Percentiles rank a stretch among this genome's conserved stretches.
These are phyloP conservation scores for Serendipita sp. DNA, from an alignment of 768 basidiomycete genomes.

Conservation along the genomic window DNA sequence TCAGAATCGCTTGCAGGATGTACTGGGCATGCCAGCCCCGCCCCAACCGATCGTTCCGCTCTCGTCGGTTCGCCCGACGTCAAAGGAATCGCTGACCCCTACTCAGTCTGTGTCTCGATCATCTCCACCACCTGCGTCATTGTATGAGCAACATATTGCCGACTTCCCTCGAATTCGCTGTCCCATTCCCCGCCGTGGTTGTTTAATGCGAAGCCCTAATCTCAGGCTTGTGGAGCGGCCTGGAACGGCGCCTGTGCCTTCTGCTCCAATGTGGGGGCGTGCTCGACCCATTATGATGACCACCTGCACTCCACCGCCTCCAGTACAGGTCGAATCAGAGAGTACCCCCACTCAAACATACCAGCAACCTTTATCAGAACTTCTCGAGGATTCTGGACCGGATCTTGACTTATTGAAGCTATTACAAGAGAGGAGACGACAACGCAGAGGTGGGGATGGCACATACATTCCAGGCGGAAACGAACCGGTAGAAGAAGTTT, in stretches of 20 bases:
- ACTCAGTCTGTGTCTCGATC: too few species aligned
- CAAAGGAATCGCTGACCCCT: too few species aligned
- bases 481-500: too few species aligned
- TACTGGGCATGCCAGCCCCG: neutral
- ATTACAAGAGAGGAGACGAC: too few species aligned
- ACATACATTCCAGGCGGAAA: too few species aligned
- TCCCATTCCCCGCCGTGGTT: neutral
- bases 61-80: neutral
- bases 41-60: neutral
- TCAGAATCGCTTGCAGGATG: slow-evolving; percentile 1
- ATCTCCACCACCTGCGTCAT: neutral
- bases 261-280: neutral
- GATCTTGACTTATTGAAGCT: too few species aligned
- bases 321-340: too few species aligned
- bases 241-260: neutral
- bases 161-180: slow-evolving; percentile 2
- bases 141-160: neutral
- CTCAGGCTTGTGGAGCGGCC: neutral
- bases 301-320: too few species aligned
- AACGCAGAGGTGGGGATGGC: too few species aligned
- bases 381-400: too few species aligned
- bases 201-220: neutral
- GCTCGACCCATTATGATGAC: neutral
- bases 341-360: too few species aligned
- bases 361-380: too few species aligned